Conservation (phyloP, 164 flowering plant genomes). For the Tinospora cordifolia region DNA sequence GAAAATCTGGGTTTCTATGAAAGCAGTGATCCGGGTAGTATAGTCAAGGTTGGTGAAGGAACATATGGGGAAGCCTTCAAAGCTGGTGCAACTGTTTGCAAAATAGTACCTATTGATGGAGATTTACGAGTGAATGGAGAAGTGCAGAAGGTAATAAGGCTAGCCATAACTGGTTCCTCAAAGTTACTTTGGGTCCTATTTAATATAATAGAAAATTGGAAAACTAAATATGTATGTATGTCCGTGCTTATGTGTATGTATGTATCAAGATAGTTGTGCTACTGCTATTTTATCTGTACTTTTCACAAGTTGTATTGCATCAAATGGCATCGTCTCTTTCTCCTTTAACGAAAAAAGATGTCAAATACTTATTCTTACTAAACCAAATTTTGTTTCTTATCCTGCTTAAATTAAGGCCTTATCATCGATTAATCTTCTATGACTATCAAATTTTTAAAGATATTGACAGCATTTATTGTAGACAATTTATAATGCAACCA, state of each 20-base stretch:
- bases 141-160: constrained; percentile 70
- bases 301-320: neutral
- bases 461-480: neutral
- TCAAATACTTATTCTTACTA: neutral
- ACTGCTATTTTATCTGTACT: neutral
- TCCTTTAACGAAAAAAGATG: neutral
- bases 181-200: neutral
- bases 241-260: too few species aligned
- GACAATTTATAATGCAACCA: neutral
- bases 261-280: neutral
- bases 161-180: neutral
- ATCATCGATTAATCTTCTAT: neutral
- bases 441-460: neutral
- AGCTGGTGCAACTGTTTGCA: constrained; percentile 73
- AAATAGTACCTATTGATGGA: constrained; percentile 91
- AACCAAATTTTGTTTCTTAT: neutral
- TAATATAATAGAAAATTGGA: neutral
- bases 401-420: neutral
- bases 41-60: constrained; percentile 89
- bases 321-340: neutral
- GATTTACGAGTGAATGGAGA: constrained; percentile 81
- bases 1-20: constrained; percentile 7
- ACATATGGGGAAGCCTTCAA: constrained; percentile 97
- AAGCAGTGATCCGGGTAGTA: constrained; percentile 42
- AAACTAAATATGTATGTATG: neutral